phyloP scores from a whole-genome alignment of 371 early-diverging fungal species.

The Mortierella sp. region DNA sequence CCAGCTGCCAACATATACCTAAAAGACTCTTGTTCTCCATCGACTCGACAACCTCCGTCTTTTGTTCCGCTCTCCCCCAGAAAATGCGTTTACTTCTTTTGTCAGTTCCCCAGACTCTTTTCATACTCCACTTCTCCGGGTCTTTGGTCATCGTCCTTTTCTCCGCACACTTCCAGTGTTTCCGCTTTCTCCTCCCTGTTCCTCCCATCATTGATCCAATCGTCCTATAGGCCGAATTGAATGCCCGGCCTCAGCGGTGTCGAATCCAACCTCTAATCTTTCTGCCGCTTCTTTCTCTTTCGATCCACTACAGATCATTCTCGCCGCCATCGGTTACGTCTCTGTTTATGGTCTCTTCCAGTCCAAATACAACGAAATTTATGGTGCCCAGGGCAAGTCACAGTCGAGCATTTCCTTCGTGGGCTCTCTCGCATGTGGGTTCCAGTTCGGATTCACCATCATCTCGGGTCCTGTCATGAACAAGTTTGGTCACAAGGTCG shows the following conservation, averaged over 20 bases:
- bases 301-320: neutral
- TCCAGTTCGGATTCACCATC: constrained; percentile 53
- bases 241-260: too few species aligned
- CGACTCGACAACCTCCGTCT: too few species aligned
- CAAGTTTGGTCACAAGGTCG: constrained; percentile 62
- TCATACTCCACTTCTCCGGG: too few species aligned
- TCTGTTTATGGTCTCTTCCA: constrained; percentile 13
- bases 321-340: constrained; percentile 8
- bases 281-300: neutral
- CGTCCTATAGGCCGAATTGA: too few species aligned
- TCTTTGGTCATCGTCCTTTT: too few species aligned
- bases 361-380: constrained; percentile 10
- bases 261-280: too few species aligned
- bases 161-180: neutral
- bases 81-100: too few species aligned
- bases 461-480: constrained; percentile 62
- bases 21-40: too few species aligned
- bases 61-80: too few species aligned
- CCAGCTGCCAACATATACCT: too few species aligned
- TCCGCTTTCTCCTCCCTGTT: neutral
- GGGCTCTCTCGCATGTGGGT: constrained; percentile 42
- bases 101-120: too few species aligned
- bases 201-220: too few species aligned
- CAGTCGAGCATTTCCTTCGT: constrained; percentile 37
- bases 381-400: constrained; percentile 9